A percentile compares a stretch with the other conserved stretches of the same genome.
These are phyloP conservation scores for Clavaria fumosa DNA, from an alignment of 768 basidiomycete genomes.

Conservation along the genomic window DNA sequence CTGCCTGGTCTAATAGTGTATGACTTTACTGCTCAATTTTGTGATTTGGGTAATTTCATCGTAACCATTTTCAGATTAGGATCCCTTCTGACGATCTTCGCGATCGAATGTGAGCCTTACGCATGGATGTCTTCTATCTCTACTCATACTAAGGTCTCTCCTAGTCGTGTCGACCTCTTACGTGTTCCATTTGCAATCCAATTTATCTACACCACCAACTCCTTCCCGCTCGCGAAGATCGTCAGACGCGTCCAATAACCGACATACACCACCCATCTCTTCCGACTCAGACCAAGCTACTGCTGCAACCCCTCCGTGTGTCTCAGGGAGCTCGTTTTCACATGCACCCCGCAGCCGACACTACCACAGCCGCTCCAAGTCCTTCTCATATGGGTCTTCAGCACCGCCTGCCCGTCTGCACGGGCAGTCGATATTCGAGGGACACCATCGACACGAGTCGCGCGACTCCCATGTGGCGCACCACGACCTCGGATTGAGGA, in stretches of 20 bases:
- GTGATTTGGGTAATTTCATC: constrained; percentile 1
- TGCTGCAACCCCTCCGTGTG: background rate
- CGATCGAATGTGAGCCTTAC: constrained; percentile 55
- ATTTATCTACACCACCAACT: constrained; percentile 36
- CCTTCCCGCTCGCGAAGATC: constrained; percentile 9
- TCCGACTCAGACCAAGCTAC: background rate
- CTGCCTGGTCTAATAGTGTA: constrained; percentile 65
- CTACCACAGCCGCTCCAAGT: constrained; percentile 1
- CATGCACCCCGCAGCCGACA: background rate
- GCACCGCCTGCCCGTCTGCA: background rate
- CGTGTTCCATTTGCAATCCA: constrained; percentile 54
- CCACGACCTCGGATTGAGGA: background rate
- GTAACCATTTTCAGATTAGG: constrained; percentile 27
- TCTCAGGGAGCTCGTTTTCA: too few species aligned
- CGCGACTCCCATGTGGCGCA: background rate
- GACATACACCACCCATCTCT: background rate
- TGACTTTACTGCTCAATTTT: constrained; percentile 15
- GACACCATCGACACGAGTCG: constrained; percentile 4
- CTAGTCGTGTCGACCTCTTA: constrained; percentile 62
- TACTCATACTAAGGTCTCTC: constrained; percentile 2
- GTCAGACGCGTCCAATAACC: constrained; percentile 10
- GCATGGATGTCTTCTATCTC: background rate
- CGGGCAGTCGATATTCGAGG: constrained; percentile 1
- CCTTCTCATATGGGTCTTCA: background rate
- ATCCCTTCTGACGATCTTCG: constrained; percentile 56